phyloP scores from a whole-genome alignment of 352 stramenopile genomes.

The Halophytophthora batemanensis region DNA sequence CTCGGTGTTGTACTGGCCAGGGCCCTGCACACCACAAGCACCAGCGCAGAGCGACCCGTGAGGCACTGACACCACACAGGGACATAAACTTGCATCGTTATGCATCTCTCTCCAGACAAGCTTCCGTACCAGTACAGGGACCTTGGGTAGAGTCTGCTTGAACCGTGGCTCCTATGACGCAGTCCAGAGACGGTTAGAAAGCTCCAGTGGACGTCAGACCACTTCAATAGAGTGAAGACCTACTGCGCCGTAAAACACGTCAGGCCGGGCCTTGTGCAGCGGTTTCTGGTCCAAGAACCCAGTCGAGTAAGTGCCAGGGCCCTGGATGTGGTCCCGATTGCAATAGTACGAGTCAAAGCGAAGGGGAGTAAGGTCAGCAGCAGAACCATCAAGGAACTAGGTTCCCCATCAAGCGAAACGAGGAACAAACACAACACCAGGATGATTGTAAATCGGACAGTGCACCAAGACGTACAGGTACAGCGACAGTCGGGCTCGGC shows the following conservation, averaged over 20 bases:
- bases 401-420: too few species aligned
- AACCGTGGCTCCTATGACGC: slow-evolving; percentile 60
- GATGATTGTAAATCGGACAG: not conserved
- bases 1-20: slow-evolving; percentile 69
- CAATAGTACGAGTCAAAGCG: slow-evolving; percentile 3
- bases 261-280: slow-evolving; percentile 56
- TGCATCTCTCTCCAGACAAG: not conserved
- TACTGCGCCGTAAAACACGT: slow-evolving; percentile 69
- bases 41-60: too few species aligned
- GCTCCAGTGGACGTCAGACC: not conserved
- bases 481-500: slow-evolving; percentile 19
- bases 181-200: not conserved
- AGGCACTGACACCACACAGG: too few species aligned
- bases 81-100: not conserved
- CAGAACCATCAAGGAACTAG: too few species aligned
- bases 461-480: slow-evolving; percentile 36
- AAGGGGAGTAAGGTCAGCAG: not conserved
- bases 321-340: slow-evolving; percentile 19
- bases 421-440: not conserved
- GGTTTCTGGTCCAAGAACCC: slow-evolving; percentile 42
- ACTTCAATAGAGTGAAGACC: slow-evolving; percentile 1
- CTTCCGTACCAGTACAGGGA: slow-evolving; percentile 45
- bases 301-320: slow-evolving; percentile 56
- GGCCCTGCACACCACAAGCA: slow-evolving; percentile 36
- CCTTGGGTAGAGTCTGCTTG: slow-evolving; percentile 57